phyloP scores from a whole-genome alignment of 192 early-diverging fungal species.

The Glomus cerebriforme region DNA sequence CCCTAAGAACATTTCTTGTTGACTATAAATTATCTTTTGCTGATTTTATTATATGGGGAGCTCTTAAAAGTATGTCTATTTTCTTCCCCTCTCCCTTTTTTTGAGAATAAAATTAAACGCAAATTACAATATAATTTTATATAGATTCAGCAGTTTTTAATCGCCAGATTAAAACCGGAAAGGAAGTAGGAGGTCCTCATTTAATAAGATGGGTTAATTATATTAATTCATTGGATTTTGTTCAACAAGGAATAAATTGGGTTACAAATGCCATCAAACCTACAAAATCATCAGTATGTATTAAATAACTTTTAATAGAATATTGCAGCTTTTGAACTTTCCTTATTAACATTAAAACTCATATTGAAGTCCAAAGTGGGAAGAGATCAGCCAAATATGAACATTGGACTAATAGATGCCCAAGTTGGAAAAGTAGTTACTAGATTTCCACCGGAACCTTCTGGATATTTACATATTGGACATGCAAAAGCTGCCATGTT shows the following conservation, averaged over 20 bases:
- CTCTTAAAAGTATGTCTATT: constrained; percentile 62
- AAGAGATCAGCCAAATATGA: constrained; percentile 90
- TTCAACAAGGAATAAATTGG: constrained; percentile 47
- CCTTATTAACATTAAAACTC: constrained; percentile 7
- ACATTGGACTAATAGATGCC: constrained; percentile 82
- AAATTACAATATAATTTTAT: not conserved
- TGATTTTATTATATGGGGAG: constrained; percentile 88
- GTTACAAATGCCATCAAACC: constrained; percentile 53
- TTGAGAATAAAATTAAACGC: not conserved
- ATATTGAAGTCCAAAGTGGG: constrained; percentile 33
- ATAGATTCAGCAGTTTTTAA: constrained; percentile 76
- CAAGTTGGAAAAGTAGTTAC: constrained; percentile 90
- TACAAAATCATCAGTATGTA: constrained; percentile 46
- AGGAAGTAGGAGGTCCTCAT: constrained; percentile 63
- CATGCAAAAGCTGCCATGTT: constrained; percentile 98
- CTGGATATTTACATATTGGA: constrained; percentile 98
- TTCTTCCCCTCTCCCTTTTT: not conserved
- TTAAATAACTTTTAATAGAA: not conserved
- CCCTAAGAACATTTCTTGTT: constrained; percentile 76
- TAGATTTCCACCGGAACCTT: constrained; percentile 98
- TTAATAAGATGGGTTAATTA: constrained; percentile 83
- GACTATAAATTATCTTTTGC: constrained; percentile 78
- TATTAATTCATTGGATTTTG: constrained; percentile 62
- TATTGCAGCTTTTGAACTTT: not conserved
- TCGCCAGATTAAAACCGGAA: constrained; percentile 75